Percentiles rank a stretch among this genome's conserved stretches.
These are phyloP conservation scores for Exophiala oligosperma DNA, from an alignment of 2,329 filamentous ascomycete genomes.

Conservation along the genomic window DNA sequence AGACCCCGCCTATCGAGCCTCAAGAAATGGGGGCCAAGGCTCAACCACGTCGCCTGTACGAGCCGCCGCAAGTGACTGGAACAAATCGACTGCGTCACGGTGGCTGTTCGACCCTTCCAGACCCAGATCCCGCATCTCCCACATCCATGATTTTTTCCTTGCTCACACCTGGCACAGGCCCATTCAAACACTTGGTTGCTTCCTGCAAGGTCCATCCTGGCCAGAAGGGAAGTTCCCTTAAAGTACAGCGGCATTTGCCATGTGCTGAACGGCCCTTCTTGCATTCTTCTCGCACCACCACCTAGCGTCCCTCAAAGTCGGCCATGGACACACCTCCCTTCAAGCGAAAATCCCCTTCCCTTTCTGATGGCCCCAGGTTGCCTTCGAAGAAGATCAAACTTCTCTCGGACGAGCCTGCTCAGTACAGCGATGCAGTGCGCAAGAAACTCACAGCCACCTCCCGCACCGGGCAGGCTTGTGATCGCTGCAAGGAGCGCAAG, in stretches of 20 bases:
- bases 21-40: too few relatives aligned
- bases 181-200: too few relatives aligned
- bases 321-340: slow-evolving; percentile 19
- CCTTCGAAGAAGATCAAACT: slow-evolving; percentile 29
- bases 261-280: background rate
- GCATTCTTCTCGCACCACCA: background rate
- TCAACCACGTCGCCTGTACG: too few relatives aligned
- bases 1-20: too few relatives aligned
- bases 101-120: background rate
- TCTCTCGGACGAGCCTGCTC: slow-evolving; percentile 31
- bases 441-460: slow-evolving; percentile 56
- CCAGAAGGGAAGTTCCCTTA: background rate
- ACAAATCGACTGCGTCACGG: background rate
- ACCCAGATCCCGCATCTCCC: background rate
- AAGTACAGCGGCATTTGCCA: slow-evolving; percentile 18
- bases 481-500: slow-evolving; percentile 86
- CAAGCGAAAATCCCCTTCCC: slow-evolving; percentile 16
- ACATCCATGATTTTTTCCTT: too few relatives aligned
- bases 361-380: slow-evolving; percentile 18
- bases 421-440: slow-evolving; percentile 45
- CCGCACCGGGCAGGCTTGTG: slow-evolving; percentile 80
- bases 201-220: slow-evolving; percentile 4
- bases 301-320: background rate
- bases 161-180: too few relatives aligned
- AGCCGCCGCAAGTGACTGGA: background rate